Conservation (phyloP, 371 early-diverging fungal genomes). For the Phascolomyces articulosus region DNA sequence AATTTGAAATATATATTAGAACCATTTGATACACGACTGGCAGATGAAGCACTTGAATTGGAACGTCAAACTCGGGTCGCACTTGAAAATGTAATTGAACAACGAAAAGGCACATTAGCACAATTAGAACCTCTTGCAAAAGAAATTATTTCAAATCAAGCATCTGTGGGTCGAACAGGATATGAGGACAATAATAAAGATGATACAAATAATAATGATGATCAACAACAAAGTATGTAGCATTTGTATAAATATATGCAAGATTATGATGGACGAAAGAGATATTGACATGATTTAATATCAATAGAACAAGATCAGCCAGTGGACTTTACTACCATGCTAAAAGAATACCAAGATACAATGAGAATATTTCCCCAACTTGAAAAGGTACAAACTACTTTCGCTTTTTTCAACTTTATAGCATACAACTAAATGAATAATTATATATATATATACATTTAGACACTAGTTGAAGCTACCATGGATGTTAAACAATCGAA, state of each 20-base stretch:
- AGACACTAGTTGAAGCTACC: neutral
- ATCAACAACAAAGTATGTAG: neutral
- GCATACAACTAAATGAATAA: too few relatives aligned
- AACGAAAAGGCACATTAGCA: neutral
- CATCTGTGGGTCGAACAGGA: neutral
- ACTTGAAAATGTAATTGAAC: neutral
- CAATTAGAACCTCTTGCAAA: neutral
- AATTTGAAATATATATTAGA: neutral
- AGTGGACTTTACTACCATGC: neutral
- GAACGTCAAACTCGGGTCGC: neutral
- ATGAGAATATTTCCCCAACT: neutral
- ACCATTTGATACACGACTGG: neutral
- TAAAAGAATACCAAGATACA: constrained; percentile 11
- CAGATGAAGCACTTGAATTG: neutral
- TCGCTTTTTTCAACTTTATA: too few relatives aligned
- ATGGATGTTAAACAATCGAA: neutral
- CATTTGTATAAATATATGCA: too few relatives aligned
- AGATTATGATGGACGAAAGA: too few relatives aligned
- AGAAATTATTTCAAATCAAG: constrained; percentile 1
- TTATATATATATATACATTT: neutral
- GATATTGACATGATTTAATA: too few relatives aligned
- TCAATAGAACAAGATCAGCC: neutral
- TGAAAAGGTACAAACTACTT: constrained; percentile 1
- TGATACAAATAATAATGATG: neutral
- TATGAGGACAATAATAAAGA: neutral